Conservation (phyloP, 768 basidiomycete genomes). For the Mycena rebaudengoi region DNA sequence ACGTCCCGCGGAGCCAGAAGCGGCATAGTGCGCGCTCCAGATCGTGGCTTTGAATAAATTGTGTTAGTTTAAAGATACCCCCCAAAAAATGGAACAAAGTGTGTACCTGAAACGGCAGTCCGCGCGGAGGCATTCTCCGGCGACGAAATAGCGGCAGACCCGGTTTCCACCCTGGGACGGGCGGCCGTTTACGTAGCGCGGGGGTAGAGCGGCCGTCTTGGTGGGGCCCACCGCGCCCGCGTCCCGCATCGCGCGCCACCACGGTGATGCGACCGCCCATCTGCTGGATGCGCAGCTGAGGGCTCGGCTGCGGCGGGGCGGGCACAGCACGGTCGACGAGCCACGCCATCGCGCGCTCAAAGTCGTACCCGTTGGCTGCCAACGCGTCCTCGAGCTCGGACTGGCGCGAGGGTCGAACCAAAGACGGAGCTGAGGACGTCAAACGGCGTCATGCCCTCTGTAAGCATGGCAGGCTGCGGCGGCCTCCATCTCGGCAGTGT, state of each 20-base stretch:
- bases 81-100: background rate
- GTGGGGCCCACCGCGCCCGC: slow-evolving; percentile 47
- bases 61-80: slow-evolving; percentile 15
- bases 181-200: slow-evolving; percentile 62
- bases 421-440: slow-evolving; percentile 96
- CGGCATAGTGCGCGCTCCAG: slow-evolving; percentile 93
- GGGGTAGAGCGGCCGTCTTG: slow-evolving; percentile 39
- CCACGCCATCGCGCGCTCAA: slow-evolving; percentile 95
- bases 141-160: slow-evolving; percentile 96
- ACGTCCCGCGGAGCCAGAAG: slow-evolving; percentile 98
- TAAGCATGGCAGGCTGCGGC: slow-evolving; percentile 70
- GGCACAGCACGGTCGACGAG: slow-evolving; percentile 80
- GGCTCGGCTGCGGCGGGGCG: slow-evolving; percentile 49
- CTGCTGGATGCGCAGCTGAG: slow-evolving; percentile 61
- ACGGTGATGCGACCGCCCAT: slow-evolving; percentile 76
- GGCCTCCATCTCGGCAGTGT: slow-evolving; percentile 47
- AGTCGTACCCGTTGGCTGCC: slow-evolving; percentile 88
- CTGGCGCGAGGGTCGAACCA: slow-evolving; percentile 86
- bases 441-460: slow-evolving; percentile 96
- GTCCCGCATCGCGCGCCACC: slow-evolving; percentile 62
- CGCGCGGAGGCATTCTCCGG: slow-evolving; percentile 93
- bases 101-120: slow-evolving; percentile 97
- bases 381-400: slow-evolving; percentile 95
- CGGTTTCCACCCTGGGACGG: slow-evolving; percentile 70
- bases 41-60: slow-evolving; percentile 72